Base-by-base conservation (phyloP, 257 asterid genomes). In the Przewalskia tangutica region DNA sequence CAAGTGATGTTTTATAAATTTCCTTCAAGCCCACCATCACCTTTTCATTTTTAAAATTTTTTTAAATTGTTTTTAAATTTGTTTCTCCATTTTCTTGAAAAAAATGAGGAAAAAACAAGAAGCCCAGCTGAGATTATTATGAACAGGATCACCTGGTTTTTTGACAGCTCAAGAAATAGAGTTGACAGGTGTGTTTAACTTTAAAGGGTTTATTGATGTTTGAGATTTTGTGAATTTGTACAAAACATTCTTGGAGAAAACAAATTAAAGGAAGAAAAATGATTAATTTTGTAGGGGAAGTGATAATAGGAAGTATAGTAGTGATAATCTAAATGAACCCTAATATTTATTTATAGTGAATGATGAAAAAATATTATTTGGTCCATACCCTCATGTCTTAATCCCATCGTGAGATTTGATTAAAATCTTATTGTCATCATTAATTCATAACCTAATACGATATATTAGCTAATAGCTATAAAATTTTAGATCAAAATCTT, bases 151-250 rank as follows among this genome's bases (percentile, higher is more conserved):
- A 12, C 59, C 79, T 73, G 79, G 14, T 73, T 5, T 46, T 73
- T 46, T 73, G 79, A 73, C 79, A 73, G 79, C 79, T 73, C 44
- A 48, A 48, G 8, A 73, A 73, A 73, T 73, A 6, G 18, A 11
- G 60, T 7, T 73, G 79, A 73, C 60, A 73, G 44, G 79, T 73
- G 79, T 73, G 16, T 48, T 70, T 65, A n/a, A n/a, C n/a, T n/a
- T n/a, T n/a, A 0, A 70, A 18, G n/a, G 78, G 18, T 4, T 70
- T 48, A 48, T 73, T 73, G 79, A 73, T 48, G 60, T 73, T 13
- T 73, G 11, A 73, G 79, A 34, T 73, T 48, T 1, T 73, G 79
- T 23, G 60, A 73, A 48, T 48, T 73, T 48, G 60, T 40, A 20
- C 48, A 20, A 48, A 48, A 48, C 59, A 46, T 73, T 73, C 60